Evolutionary conservation across 2,329 filamentous ascomycete genomes (phyloP), one percentile per base, ranked within the genome.

Genomic region (Alternaria consortialis): DNA sequence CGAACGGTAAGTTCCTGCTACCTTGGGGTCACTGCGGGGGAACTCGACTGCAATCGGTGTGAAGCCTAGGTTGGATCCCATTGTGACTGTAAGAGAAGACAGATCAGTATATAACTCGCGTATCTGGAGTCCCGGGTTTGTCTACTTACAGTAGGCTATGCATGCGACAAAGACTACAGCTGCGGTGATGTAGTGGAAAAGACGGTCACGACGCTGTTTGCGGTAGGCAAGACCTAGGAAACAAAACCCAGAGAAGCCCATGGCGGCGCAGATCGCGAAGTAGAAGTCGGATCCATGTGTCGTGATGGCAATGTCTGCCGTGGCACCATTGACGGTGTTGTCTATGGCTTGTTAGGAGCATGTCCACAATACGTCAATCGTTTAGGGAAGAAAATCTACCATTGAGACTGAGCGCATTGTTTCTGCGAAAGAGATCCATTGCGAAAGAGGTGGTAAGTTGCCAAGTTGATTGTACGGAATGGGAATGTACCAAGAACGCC

Each of bases 1-100:
- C 72, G 89, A 85, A 42, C 90, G 85, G 50, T 84, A 86, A 2
- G 77, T 73, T 6, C 86, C 86, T 2, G 76, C 63, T 3, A 86
- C 82, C 5, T 82, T 80, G 13, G 80, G 76, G 54, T 80, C 73
- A 58, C 61, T 77, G 53, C 82, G 80, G 1, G 76, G 77, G 66
- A 85, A 91, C 70, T 91, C 85, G 39, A 88, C 88, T n/a, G 80
- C 71, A 66, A 90, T 88, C 0, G 87, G 85, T 2, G 85, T 84
- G 75, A 86, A 88, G 34, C 88, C 88, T 1, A 91, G 80, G 69
- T 89, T 87, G 9, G 87, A 86, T n/a, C 83, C 88, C 87, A 90
- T 89, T 64, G 85, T 82, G 78, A 88, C 53, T 56, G 13, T 15
- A 11, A 48, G 34, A 29, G 27, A 11, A 3, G 12, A 7, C n/a